Evolutionary conservation across 164 flowering plant species (phyloP).

Genomic region (Sedum album): DNA sequence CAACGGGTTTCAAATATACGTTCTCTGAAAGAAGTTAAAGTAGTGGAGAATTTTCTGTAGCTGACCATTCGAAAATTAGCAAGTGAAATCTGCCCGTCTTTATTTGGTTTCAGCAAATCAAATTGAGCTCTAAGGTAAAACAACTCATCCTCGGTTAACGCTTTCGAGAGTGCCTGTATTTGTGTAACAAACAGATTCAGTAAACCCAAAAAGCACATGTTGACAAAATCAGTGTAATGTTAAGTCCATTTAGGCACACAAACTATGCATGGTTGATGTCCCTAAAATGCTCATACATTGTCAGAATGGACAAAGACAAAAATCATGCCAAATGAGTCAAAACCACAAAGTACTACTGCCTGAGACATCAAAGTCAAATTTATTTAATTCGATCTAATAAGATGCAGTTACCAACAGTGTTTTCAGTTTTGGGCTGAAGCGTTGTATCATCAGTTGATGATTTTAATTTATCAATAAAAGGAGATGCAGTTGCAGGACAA

Average conservation of each 20-base stretch:
- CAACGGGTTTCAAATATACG: background rate
- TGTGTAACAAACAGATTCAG: background rate
- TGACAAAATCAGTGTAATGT: background rate
- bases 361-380: background rate
- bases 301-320: background rate
- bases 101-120: constrained; percentile 53
- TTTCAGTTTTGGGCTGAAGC: too few relatives aligned
- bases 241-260: background rate
- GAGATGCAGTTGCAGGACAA: background rate
- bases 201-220: background rate
- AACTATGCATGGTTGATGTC: background rate
- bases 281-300: background rate
- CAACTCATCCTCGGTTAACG: constrained; percentile 66
- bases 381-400: background rate
- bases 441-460: too few relatives aligned
- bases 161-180: constrained; percentile 83
- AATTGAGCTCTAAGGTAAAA: constrained; percentile 66
- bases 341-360: background rate
- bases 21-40: background rate
- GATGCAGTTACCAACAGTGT: background rate
- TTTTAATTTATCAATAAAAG: too few relatives aligned
- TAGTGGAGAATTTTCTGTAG: background rate
- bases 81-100: constrained; percentile 50
- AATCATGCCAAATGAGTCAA: background rate
- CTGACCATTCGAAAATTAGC: constrained; percentile 59